A percentile compares a stretch with the other conserved stretches of the same genome.
These are phyloP conservation scores for Neoboletus magnificus DNA, from an alignment of 768 basidiomycete species.

Conservation along the genomic window DNA sequence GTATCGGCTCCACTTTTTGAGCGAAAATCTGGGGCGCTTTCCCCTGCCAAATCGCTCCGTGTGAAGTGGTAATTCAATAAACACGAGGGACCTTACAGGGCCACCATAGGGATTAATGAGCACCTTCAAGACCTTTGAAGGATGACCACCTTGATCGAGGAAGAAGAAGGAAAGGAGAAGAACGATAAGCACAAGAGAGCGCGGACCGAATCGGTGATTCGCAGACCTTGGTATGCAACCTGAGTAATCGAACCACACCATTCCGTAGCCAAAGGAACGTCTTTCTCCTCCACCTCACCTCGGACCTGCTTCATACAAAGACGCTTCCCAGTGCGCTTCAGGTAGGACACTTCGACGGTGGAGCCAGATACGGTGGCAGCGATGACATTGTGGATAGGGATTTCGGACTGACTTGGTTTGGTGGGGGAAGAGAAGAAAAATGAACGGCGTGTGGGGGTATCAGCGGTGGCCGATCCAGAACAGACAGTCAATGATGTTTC, in stretches of 20 bases:
- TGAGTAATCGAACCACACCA: constrained; percentile 59
- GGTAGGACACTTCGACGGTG: constrained; percentile 47
- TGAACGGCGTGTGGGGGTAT: constrained; percentile 1
- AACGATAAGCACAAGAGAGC: neutral
- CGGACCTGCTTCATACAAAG: constrained; percentile 39
- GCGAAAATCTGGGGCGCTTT: constrained; percentile 53
- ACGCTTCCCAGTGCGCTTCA: constrained; percentile 44
- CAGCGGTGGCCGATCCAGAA: constrained; percentile 10
- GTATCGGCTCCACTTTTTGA: constrained; percentile 65
- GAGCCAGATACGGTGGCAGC: constrained; percentile 41
- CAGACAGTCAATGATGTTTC: constrained; percentile 27
- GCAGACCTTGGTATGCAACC: constrained; percentile 56
- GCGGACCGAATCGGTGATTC: neutral
- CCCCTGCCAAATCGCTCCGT: constrained; percentile 42
- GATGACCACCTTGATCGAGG: constrained; percentile 44
- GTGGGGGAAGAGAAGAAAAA: constrained; percentile 10
- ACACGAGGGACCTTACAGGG: constrained; percentile 43
- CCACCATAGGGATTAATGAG: constrained; percentile 82
- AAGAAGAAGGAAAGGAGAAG: neutral
- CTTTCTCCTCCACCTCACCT: constrained; percentile 39
- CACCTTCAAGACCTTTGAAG: constrained; percentile 55
- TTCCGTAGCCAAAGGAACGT: constrained; percentile 35
- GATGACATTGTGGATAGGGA: constrained; percentile 53
- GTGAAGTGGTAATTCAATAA: neutral
- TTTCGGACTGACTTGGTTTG: constrained; percentile 17